Percentiles rank a stretch among this genome's conserved stretches.
Conservation (phyloP, 1,139 yeast genomes). For the Taphrina communis region DNA sequence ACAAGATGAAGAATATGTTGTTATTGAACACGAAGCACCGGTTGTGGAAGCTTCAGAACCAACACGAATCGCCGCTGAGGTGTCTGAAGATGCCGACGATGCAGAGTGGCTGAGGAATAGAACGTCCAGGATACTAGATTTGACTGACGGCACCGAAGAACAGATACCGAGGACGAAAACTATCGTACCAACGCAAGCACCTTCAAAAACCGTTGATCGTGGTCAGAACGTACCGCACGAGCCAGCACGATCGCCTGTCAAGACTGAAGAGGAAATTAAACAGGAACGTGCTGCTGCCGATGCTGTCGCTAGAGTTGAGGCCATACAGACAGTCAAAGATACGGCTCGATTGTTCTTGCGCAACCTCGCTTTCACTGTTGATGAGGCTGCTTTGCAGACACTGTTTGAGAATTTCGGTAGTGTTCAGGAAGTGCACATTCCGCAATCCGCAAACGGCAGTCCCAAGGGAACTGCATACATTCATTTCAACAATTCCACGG, state of each 20-base stretch:
- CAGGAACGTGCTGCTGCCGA: slow-evolving; percentile 47
- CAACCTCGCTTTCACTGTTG: slow-evolving; percentile 78
- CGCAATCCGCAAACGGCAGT: slow-evolving; percentile 85
- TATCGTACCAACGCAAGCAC: not conserved
- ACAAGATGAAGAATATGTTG: slow-evolving; percentile 46
- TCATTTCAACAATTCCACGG: slow-evolving; percentile 66
- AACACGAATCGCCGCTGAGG: not conserved
- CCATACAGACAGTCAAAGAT: slow-evolving; percentile 60
- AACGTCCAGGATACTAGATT: slow-evolving; percentile 35
- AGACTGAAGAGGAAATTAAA: slow-evolving; percentile 43
- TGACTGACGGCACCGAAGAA: slow-evolving; percentile 47
- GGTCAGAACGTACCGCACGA: not conserved
- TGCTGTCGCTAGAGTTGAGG: slow-evolving; percentile 41
- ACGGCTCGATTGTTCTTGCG: slow-evolving; percentile 89
- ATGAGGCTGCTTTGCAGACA: slow-evolving; percentile 74
- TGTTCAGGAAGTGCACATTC: slow-evolving; percentile 68
- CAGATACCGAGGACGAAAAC: slow-evolving; percentile 19
- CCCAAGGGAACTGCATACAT: slow-evolving; percentile 94
- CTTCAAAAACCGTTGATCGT: not conserved
- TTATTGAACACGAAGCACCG: slow-evolving; percentile 42
- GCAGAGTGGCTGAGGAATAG: slow-evolving; percentile 43
- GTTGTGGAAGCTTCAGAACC: slow-evolving; percentile 15
- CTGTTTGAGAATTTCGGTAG: slow-evolving; percentile 60
- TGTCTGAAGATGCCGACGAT: slow-evolving; percentile 33
- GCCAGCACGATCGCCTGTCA: not conserved